Percentiles rank a stretch among this genome's conserved stretches.
phyloP scores from a whole-genome alignment of 768 basidiomycete genomes.

The Mycena indigotica region DNA sequence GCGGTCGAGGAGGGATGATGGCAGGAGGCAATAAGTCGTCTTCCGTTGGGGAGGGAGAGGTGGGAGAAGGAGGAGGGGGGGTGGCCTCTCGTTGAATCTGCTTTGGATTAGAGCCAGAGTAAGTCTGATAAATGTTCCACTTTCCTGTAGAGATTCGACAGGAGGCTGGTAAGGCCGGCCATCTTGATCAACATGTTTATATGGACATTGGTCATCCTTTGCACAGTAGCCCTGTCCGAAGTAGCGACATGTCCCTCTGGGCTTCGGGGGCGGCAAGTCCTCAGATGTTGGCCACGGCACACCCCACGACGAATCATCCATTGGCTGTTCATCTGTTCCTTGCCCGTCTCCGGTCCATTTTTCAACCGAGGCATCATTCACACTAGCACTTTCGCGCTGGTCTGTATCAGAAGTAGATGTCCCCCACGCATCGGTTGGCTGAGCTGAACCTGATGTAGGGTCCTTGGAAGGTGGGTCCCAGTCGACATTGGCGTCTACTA shows the following conservation, averaged over 20 bases:
- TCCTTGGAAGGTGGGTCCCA: background rate
- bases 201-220: slow-evolving; percentile 2
- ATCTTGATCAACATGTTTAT: slow-evolving; percentile 3
- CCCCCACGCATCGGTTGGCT: background rate
- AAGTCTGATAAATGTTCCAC: background rate
- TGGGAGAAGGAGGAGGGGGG: no score
- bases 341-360: background rate
- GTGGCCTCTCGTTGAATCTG: no score
- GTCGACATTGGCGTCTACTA: background rate
- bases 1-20: background rate
- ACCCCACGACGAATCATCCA: background rate
- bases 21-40: background rate
- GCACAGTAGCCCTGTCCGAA: slow-evolving; percentile 15
- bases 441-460: background rate
- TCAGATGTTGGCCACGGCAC: background rate
- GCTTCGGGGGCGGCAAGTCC: background rate
- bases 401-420: background rate
- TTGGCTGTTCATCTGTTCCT: background rate
- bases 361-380: background rate
- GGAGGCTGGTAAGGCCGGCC: background rate
- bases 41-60: background rate
- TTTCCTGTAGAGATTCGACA: background rate
- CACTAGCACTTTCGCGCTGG: background rate
- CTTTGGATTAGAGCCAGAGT: background rate
- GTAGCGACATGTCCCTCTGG: slow-evolving; percentile 3